Conservation (phyloP, 2,329 filamentous ascomycete species). For the Trichoderma sp. region DNA sequence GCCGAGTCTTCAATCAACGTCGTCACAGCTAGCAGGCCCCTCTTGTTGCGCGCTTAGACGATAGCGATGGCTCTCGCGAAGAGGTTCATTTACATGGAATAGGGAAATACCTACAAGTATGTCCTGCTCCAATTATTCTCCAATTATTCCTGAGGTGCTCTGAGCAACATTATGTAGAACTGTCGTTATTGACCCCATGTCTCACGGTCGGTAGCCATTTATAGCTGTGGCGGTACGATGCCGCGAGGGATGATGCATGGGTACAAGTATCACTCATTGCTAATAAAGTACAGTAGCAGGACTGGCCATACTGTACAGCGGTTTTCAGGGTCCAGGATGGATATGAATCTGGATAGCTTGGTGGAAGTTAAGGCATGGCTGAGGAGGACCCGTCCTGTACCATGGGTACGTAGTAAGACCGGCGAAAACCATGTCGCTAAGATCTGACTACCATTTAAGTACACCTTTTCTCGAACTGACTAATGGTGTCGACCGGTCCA, state of each 20-base stretch:
- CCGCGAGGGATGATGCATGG: too few species aligned
- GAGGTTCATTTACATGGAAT: neutral
- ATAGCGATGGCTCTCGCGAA: neutral
- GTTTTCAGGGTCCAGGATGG: constrained; percentile 2
- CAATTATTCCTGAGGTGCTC: neutral
- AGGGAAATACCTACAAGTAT: neutral
- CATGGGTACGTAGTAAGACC: constrained; percentile 16
- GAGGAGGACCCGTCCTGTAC: neutral
- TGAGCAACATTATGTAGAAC: neutral
- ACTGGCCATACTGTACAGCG: neutral
- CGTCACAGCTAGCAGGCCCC: constrained; percentile 7
- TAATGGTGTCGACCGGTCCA: neutral
- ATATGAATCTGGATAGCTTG: constrained; percentile 1
- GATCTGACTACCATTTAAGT: constrained; percentile 17
- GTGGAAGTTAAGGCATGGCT: neutral
- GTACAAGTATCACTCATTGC: neutral
- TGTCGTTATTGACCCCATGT: neutral
- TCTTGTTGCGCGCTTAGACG: neutral
- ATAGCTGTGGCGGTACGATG: neutral
- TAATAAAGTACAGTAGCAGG: neutral
- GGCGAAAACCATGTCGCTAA: constrained; percentile 8
- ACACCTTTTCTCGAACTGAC: constrained; percentile 2
- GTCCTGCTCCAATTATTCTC: neutral
- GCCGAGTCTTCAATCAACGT: constrained; percentile 25
- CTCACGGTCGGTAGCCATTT: neutral